Conservation (phyloP, 1,284 basidiomycete species). For the Sporisorium sorghi region DNA sequence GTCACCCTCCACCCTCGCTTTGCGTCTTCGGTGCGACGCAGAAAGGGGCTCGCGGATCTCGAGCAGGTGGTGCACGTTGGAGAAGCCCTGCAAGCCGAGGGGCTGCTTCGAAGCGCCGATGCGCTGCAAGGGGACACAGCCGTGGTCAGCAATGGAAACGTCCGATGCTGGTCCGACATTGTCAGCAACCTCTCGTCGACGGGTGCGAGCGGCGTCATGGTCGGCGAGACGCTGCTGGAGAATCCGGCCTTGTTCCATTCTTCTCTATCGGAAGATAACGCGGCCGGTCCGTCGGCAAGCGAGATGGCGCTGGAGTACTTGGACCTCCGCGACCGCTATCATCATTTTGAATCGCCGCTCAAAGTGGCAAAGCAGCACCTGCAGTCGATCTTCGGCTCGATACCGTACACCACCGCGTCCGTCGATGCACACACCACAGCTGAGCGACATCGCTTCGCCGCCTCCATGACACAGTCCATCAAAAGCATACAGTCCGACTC, state of each 20-base stretch:
- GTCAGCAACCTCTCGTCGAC: conserved; percentile 74
- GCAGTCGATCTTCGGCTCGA: conserved; percentile 33
- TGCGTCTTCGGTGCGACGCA: conserved; percentile 76
- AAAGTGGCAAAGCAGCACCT: conserved; percentile 44
- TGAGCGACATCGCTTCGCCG: conserved; percentile 19
- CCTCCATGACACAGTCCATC: conserved; percentile 17
- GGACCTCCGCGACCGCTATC: conserved; percentile 17
- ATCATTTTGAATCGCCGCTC: conserved; percentile 27
- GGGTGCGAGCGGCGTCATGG: conserved; percentile 80
- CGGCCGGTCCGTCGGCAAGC: not conserved
- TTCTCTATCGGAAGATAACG: not conserved
- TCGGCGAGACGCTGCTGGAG: conserved; percentile 78
- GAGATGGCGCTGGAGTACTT: conserved; percentile 35
- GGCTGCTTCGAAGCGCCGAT: conserved; percentile 38
- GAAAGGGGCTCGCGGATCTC: conserved; percentile 78
- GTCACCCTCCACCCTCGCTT: conserved; percentile 79
- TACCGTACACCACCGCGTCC: conserved; percentile 18
- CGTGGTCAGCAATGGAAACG: conserved; percentile 82
- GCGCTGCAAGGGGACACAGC: conserved; percentile 71
- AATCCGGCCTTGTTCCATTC: conserved; percentile 72
- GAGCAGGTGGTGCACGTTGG: conserved; percentile 75
- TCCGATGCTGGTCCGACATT: conserved; percentile 75
- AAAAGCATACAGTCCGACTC: conserved; percentile 25
- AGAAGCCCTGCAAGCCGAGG: conserved; percentile 61
- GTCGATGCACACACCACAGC: not conserved